Evolutionary conservation across 345 rosid genomes (phyloP), one percentile per base, ranked within the genome.

Genomic region (Nephelium lappaceum): DNA sequence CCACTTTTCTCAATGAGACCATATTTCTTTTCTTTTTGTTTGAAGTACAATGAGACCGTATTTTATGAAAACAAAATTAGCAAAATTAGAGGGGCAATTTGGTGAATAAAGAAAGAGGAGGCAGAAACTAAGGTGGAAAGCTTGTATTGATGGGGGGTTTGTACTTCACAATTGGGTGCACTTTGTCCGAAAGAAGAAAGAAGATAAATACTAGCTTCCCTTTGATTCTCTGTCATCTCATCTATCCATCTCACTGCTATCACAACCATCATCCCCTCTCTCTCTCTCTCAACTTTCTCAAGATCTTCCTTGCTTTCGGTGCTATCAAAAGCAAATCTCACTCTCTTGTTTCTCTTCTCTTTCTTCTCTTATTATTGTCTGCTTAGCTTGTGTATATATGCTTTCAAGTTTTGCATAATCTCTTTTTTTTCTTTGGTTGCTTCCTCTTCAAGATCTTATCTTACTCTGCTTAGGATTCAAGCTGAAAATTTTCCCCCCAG

Each of bases 371-470:
- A 72, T 10, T 45, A 68, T 42, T 51, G 7, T 21, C 38, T 11
- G 57, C 8, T 77, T 45, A 31, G 64, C 25, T 42, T 67, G 9
- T 77, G 1, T 51, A 51, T 72, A 45, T 19, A 74, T 11, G 57
- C 67, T 57, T 65, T 7, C 38, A 83, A 76, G 74, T 55, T 47
- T 73, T 5, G 8, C 65, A 5, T 70, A 27, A 70, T 66, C 27
- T 21, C 77, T 57, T 60, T 69, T 60, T 69, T 75, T 63, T 79
- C 82, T 77, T 82, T 7, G 76, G 82, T 89, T 86, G 88, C 93
- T 93, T 92, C 89, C 64, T 81, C 86, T 81, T 81, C 86, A 95
- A 92, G 97, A 72, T 95, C 91, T 91, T 92, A 88, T 93, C 95
- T 82, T 6, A 31, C 77, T 79, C 86, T 85, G 93, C 97, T 91